phyloP scores from a whole-genome alignment of 805 yeast species.

The Sugiyamaella qingdaonensis region DNA sequence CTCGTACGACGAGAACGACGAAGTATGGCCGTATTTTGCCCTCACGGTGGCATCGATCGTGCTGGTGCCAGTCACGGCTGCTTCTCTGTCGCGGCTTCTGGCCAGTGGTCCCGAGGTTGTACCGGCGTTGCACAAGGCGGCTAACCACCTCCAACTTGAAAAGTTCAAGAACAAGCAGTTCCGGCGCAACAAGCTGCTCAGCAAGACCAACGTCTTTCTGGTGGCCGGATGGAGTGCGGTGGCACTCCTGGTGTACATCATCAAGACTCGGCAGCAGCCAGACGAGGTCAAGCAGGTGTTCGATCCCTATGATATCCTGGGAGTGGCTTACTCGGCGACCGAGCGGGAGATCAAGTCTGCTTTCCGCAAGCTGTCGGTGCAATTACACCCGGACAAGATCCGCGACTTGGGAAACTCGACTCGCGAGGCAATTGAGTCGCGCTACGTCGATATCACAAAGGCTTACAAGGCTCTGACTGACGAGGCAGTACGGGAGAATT shows the following conservation, averaged over 20 bases:
- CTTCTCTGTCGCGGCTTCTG: conserved; percentile 7
- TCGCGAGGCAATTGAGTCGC: conserved; percentile 65
- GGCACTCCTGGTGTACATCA: conserved; percentile 37
- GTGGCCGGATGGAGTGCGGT: conserved; percentile 61
- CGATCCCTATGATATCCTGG: conserved; percentile 89
- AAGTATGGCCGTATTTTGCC: conserved; percentile 90
- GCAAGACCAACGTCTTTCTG: conserved; percentile 36
- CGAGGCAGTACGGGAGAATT: conserved; percentile 76
- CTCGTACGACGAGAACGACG: conserved; percentile 82
- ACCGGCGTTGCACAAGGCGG: background rate
- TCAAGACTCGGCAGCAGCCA: conserved; percentile 33
- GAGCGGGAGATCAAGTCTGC: conserved; percentile 77
- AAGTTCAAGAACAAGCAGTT: conserved; percentile 25
- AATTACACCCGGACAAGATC: conserved; percentile 91
- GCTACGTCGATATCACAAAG: conserved; percentile 74
- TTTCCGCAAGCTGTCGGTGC: conserved; percentile 81
- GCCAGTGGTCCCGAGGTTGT: background rate
- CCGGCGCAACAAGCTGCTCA: conserved; percentile 23
- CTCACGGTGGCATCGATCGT: conserved; percentile 65
- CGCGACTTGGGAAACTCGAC: conserved; percentile 51
- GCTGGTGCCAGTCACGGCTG: conserved; percentile 57
- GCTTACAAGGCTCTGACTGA: conserved; percentile 96
- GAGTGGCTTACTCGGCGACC: conserved; percentile 59
- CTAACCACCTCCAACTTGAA: conserved; percentile 21
- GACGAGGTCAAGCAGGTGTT: conserved; percentile 41